Percentiles rank a stretch among this genome's conserved stretches.
phyloP scores from a whole-genome alignment of 2,329 filamentous ascomycete species.

The Claviceps sp. region DNA sequence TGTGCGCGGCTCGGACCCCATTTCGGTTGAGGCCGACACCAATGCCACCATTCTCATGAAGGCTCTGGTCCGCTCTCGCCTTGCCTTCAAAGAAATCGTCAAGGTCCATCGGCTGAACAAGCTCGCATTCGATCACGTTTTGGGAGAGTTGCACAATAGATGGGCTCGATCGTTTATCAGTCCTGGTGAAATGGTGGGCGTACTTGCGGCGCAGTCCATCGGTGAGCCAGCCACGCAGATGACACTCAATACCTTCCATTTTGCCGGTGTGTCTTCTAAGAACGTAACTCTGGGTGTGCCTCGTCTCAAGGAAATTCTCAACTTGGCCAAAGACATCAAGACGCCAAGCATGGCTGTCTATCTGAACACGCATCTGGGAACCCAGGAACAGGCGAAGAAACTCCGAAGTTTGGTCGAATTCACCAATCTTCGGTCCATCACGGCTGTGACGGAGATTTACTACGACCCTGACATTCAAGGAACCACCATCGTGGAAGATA shows the following conservation, averaged over 20 bases:
- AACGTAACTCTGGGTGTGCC: constrained; percentile 98
- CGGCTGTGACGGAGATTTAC: constrained; percentile 87
- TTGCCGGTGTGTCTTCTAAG: constrained; percentile 98
- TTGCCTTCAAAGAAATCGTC: constrained; percentile 88
- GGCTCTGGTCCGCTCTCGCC: constrained; percentile 71
- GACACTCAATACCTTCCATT: constrained; percentile 99
- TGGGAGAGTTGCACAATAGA: constrained; percentile 80
- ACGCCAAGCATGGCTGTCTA: constrained; percentile 95
- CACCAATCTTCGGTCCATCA: constrained; percentile 84
- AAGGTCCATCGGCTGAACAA: constrained; percentile 77
- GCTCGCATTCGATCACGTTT: constrained; percentile 79
- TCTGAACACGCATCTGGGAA: constrained; percentile 48
- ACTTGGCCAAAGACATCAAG: constrained; percentile 96
- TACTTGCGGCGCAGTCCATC: constrained; percentile 93
- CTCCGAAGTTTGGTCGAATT: constrained; percentile 87
- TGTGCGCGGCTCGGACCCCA: constrained; percentile 69
- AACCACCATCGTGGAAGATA: constrained; percentile 77
- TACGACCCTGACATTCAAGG: constrained; percentile 83
- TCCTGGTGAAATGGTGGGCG: constrained; percentile 97
- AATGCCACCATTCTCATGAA: constrained; percentile 90
- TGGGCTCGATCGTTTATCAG: constrained; percentile 78
- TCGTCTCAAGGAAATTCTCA: constrained; percentile 97
- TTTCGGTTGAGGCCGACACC: constrained; percentile 75
- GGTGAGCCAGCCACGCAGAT: constrained; percentile 98
- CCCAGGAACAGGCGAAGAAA: constrained; percentile 69